Evolutionary conservation across 371 early-diverging fungal genomes (phyloP).

Genomic region (Batkoa obscura): DNA sequence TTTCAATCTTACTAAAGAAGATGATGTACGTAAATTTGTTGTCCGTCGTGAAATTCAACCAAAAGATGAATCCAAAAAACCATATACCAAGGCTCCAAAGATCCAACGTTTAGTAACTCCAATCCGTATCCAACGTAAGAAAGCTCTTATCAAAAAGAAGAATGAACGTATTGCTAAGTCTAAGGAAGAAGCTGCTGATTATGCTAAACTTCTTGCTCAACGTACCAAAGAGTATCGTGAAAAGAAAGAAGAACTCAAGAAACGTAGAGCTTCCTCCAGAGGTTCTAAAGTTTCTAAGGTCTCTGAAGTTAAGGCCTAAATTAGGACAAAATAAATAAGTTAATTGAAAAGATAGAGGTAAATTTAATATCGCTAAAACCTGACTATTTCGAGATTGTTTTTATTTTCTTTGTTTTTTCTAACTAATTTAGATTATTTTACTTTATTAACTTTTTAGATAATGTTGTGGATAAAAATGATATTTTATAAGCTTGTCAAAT

Average conservation of each 20-base stretch:
- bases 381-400: no score
- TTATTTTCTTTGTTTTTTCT: no score
- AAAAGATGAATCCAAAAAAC: conserved; percentile 75
- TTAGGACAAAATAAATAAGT: no score
- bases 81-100: conserved; percentile 82
- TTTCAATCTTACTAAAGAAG: conserved; percentile 89
- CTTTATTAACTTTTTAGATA: no score
- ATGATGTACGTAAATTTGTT: conserved; percentile 95
- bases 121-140: conserved; percentile 82
- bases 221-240: conserved; percentile 79
- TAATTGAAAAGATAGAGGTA: no score
- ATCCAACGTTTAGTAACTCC: conserved; percentile 97
- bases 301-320: neutral
- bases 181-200: conserved; percentile 74
- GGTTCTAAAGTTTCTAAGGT: conserved; percentile 5
- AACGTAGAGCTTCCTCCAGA: conserved; percentile 20
- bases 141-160: conserved; percentile 70
- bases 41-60: conserved; percentile 87
- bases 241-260: conserved; percentile 37
- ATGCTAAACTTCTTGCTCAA: conserved; percentile 77
- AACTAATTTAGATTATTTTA: no score
- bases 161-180: conserved; percentile 51
- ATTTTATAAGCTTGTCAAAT: no score
- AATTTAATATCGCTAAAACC: no score
- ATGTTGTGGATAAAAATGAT: no score